Evolutionary conservation across 805 yeast species (phyloP).

Genomic region (Blastobotrys terrestris): DNA sequence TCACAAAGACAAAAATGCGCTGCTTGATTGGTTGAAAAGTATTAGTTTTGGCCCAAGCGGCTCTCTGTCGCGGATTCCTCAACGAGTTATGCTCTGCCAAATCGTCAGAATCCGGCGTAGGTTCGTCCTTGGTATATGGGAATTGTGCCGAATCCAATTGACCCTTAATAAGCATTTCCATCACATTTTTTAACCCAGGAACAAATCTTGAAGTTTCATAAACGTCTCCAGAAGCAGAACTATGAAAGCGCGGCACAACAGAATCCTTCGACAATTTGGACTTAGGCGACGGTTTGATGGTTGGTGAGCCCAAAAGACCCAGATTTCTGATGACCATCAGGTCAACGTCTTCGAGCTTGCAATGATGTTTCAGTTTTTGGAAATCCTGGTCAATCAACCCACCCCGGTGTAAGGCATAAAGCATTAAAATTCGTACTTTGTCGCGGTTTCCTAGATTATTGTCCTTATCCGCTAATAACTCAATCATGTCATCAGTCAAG

Average conservation of each 20-base stretch:
- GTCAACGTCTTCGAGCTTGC: slow-evolving; percentile 36
- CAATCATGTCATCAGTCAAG: slow-evolving; percentile 57
- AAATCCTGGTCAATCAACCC: slow-evolving; percentile 71
- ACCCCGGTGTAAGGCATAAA: slow-evolving; percentile 75
- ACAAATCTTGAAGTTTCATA: slow-evolving; percentile 49
- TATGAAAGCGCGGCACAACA: slow-evolving; percentile 8
- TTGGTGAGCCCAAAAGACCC: slow-evolving; percentile 50
- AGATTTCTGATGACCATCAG: slow-evolving; percentile 54
- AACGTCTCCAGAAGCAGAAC: slow-evolving; percentile 26
- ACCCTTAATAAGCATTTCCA: slow-evolving; percentile 43
- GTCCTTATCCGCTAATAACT: slow-evolving; percentile 39
- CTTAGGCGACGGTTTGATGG: slow-evolving; percentile 38
- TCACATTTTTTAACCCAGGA: slow-evolving; percentile 59
- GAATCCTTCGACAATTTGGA: slow-evolving; percentile 19
- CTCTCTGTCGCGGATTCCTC: slow-evolving; percentile 65
- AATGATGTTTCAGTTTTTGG: slow-evolving; percentile 57
- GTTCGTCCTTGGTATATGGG: slow-evolving; percentile 73
- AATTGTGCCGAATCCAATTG: slow-evolving; percentile 53
- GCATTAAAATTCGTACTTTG: slow-evolving; percentile 64
- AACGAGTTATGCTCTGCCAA: slow-evolving; percentile 44
- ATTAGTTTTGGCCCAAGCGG: slow-evolving; percentile 63
- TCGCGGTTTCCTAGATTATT: slow-evolving; percentile 51
- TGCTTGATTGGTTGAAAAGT: slow-evolving; percentile 44
- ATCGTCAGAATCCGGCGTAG: slow-evolving; percentile 34
- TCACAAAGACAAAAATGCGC: slow-evolving; percentile 68